A percentile compares a stretch with the other conserved stretches of the same genome.
phyloP scores from a whole-genome alignment of 768 basidiomycete genomes.

The Russula emetica region DNA sequence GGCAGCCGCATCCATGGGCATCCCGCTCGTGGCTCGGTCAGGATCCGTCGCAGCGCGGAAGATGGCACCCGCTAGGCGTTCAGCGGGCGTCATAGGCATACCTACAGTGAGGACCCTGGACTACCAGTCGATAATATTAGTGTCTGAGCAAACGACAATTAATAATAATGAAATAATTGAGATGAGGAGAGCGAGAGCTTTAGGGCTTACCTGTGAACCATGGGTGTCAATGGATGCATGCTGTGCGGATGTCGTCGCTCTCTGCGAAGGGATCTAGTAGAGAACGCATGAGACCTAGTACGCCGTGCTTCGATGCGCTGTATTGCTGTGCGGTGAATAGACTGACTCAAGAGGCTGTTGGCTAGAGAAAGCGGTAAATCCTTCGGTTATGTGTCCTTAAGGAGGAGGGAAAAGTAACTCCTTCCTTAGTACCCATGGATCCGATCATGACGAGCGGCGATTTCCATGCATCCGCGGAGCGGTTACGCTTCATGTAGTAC shows the following conservation, averaged over 20 bases:
- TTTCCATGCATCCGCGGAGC: slow-evolving; percentile 40
- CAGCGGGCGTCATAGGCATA: slow-evolving; percentile 45
- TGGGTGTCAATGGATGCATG: slow-evolving; percentile 48
- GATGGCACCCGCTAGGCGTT: slow-evolving; percentile 49
- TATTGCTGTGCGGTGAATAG: slow-evolving; percentile 46
- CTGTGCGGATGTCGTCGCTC: slow-evolving; percentile 41
- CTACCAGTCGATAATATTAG: slow-evolving; percentile 41
- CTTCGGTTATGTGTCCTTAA: not conserved
- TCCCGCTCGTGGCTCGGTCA: slow-evolving; percentile 44
- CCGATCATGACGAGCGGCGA: slow-evolving; percentile 50
- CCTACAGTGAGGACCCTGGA: slow-evolving; percentile 46
- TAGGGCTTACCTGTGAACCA: slow-evolving; percentile 46
- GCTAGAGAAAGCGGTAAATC: not conserved
- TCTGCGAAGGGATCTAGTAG: slow-evolving; percentile 41
- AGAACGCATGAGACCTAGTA: slow-evolving; percentile 51
- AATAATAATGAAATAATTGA: not conserved
- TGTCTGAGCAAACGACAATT: slow-evolving; percentile 36
- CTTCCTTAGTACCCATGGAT: slow-evolving; percentile 47
- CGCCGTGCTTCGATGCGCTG: slow-evolving; percentile 50
- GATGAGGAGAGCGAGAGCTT: not conserved
- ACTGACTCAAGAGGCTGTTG: slow-evolving; percentile 47
- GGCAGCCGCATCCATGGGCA: slow-evolving; percentile 46
- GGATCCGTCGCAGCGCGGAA: slow-evolving; percentile 49
- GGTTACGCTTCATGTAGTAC: slow-evolving; percentile 45
- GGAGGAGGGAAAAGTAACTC: not conserved